These are phyloP conservation scores for Fusarium sp. DNA, from an alignment of 2,329 filamentous ascomycete genomes.

Conservation along the genomic window DNA sequence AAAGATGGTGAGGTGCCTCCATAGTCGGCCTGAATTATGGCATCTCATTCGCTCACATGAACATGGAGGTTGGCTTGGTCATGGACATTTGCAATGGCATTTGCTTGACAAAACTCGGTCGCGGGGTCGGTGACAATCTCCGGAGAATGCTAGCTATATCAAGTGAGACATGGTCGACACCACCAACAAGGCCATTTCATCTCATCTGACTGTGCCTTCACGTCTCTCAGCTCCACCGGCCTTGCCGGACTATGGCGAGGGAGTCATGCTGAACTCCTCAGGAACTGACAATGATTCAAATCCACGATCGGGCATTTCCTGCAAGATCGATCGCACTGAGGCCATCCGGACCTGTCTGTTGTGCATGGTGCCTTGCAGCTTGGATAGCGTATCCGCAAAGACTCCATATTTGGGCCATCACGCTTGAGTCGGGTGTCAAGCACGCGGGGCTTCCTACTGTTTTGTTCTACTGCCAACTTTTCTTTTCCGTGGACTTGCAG, in stretches of 20 bases:
- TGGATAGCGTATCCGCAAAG: constrained; percentile 23
- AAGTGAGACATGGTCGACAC: constrained; percentile 45
- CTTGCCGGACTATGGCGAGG: constrained; percentile 10
- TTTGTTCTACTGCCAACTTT: constrained; percentile 17
- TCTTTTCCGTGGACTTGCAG: not conserved
- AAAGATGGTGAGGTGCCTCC: constrained; percentile 9
- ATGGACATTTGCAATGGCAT: constrained; percentile 16
- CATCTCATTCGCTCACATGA: constrained; percentile 8
- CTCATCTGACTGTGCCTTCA: constrained; percentile 44
- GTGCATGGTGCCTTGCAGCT: constrained; percentile 44
- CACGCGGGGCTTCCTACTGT: constrained; percentile 19
- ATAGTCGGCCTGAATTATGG: not conserved
- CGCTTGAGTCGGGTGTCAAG: constrained; percentile 23
- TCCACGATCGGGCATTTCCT: constrained; percentile 41
- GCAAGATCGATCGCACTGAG: constrained; percentile 43
- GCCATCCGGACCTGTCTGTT: constrained; percentile 25
- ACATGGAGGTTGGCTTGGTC: constrained; percentile 9
- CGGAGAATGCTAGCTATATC: constrained; percentile 18
- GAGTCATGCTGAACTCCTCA: constrained; percentile 41
- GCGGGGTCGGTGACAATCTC: constrained; percentile 23
- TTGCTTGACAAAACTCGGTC: constrained; percentile 6
- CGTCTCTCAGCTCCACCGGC: constrained; percentile 32
- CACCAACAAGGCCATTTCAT: constrained; percentile 31
- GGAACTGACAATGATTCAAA: constrained; percentile 41
- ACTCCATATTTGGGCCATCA: constrained; percentile 32